Conservation (phyloP, 352 stramenopile species). For the Aphanomyces stellatus region DNA sequence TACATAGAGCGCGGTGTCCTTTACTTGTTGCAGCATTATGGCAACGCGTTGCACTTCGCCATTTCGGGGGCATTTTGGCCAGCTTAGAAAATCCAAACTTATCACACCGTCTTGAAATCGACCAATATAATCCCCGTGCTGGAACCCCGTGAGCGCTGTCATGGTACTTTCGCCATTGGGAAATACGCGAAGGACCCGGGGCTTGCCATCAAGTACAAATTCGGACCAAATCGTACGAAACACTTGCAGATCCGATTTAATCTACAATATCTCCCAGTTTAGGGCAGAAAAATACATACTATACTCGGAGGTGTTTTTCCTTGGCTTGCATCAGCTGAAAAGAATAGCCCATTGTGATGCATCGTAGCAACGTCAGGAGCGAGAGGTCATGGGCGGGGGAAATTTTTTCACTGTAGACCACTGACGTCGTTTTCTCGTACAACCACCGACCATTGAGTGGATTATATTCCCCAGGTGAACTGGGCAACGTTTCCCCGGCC, state of each 20-base stretch:
- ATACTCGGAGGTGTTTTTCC: neutral
- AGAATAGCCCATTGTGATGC: conserved; percentile 15
- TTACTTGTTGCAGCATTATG: neutral
- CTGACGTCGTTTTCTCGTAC: conserved; percentile 3
- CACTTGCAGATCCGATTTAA: conserved; percentile 2
- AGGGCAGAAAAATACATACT: neutral
- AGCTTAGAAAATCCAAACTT: neutral
- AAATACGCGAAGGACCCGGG: conserved; percentile 52
- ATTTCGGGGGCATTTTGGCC: neutral
- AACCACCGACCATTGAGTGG: conserved; percentile 8
- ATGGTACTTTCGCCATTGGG: conserved; percentile 43
- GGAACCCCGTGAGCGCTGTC: neutral
- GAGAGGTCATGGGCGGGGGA: neutral
- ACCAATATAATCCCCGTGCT: neutral
- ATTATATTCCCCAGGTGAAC: neutral
- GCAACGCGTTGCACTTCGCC: neutral
- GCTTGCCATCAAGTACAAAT: conserved; percentile 48
- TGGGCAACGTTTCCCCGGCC: neutral
- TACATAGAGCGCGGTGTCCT: neutral
- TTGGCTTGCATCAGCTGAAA: conserved; percentile 2
- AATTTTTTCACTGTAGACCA: neutral
- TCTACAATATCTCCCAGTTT: neutral
- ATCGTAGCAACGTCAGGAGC: conserved; percentile 4
- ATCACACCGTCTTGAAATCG: conserved; percentile 21
- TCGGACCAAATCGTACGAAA: conserved; percentile 6